Evolutionary conservation across 176 grass and related monocot species (phyloP).

Genomic region (Musa schizocarpa): DNA sequence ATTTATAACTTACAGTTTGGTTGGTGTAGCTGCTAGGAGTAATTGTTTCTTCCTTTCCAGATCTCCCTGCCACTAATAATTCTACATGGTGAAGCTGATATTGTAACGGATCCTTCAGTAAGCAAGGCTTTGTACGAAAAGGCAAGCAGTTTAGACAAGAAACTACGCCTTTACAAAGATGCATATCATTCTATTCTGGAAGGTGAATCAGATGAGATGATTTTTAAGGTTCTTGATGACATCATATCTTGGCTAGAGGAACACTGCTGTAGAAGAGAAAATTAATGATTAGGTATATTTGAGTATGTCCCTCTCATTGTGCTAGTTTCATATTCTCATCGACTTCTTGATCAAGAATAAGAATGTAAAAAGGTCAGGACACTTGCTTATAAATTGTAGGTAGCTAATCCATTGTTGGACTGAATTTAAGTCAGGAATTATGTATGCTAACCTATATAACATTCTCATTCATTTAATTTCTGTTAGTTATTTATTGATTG

Average conservation of each 20-base stretch:
- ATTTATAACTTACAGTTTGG: no score
- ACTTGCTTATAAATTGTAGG: background rate
- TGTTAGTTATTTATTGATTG: background rate
- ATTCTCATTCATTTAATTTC: background rate
- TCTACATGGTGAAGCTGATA: conserved; percentile 75
- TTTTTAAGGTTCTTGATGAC: conserved; percentile 67
- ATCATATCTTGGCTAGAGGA: conserved; percentile 82
- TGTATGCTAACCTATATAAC: background rate
- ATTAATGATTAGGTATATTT: conserved; percentile 14
- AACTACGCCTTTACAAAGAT: conserved; percentile 60
- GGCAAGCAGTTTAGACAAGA: conserved; percentile 75
- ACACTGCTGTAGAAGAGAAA: conserved; percentile 32
- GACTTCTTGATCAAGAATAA: background rate
- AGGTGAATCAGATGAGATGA: conserved; percentile 80
- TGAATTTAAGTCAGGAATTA: background rate
- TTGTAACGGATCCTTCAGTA: conserved; percentile 72
- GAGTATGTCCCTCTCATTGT: background rate
- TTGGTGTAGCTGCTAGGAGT: background rate
- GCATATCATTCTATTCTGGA: conserved; percentile 69
- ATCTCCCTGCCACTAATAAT: conserved; percentile 80
- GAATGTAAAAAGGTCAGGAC: background rate
- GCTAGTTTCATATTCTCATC: background rate
- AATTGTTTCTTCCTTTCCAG: conserved; percentile 24
- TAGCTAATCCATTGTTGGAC: no score
- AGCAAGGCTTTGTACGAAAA: conserved; percentile 93